Base-by-base conservation (phyloP, 2,329 filamentous ascomycete genomes). In the Microdochium trichocladiopsis region DNA sequence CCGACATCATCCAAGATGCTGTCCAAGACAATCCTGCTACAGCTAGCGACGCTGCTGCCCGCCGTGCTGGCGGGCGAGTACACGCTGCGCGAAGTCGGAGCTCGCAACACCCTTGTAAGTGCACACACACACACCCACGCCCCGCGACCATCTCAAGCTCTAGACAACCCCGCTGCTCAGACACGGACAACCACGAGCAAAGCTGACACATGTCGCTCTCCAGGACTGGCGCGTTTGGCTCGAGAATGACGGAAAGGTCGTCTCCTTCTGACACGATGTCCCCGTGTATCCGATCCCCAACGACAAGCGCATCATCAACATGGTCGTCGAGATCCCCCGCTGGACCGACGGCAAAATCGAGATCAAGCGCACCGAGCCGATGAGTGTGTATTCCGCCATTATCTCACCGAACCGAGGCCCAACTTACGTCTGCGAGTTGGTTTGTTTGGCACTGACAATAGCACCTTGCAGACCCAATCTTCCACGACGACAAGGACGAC, bases 191-290 rank as follows among this genome's bases (percentile, higher is more conserved):
- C 14, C 28, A 31, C 28, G 8, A 31, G 14, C 14, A 31, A 8
- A 31, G 14, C 28, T 31, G 8, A 31, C 28, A 6, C 11, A 18
- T 6, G 36, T 11, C 5, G 22, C n/a, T n/a, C n/a, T n/a, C n/a
- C 18, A 72, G 68, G 68, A 71, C 48, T 72, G 70, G 70, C 66
- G 70, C 14, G 56, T 72, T 1, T 72, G 70, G 68, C 56, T 72
- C 10, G 67, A 72, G 37, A 65, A 67, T 48, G 59, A 71, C 28
- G 70, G 69, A 8, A 56, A 69, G 14, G 68, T 69, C 3, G 68
- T 72, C 36, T 72, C 70, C 0, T 67, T 66, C 55, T 72, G 70
- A 69, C 71, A 73, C 48, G 71, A 73, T 54, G 61, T 73, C 25
- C 71, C 70, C 1, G 52, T 71, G 6, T 72, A 69, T 50, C 69